Percentiles rank a stretch among this genome's conserved stretches.
phyloP scores from a whole-genome alignment of 2,329 filamentous ascomycete species.

The Plenodomus biglobosus region DNA sequence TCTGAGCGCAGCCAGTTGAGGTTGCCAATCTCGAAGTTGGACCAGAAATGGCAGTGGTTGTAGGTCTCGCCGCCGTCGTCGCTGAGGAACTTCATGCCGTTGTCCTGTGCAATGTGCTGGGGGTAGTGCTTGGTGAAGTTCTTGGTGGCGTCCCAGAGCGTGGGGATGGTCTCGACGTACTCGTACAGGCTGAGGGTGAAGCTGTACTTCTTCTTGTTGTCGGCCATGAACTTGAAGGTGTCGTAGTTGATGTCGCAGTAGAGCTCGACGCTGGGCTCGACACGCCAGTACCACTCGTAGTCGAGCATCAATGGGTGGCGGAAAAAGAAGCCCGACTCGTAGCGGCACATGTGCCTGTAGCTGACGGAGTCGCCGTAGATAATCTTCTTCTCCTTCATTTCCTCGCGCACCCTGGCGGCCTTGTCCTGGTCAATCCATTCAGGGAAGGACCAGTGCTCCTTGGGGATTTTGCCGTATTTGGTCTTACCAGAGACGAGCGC shows the following conservation, averaged over 20 bases:
- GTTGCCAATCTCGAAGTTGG: constrained; percentile 96
- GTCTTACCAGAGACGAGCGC: constrained; percentile 91
- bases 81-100: constrained; percentile 88
- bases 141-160: constrained; percentile 92
- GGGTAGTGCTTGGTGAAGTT: constrained; percentile 90
- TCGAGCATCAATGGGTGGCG: constrained; percentile 89
- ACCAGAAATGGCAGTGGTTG: constrained; percentile 99
- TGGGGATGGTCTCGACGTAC: constrained; percentile 94
- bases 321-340: constrained; percentile 99
- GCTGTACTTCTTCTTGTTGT: constrained; percentile 97
- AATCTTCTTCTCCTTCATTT: constrained; percentile 92
- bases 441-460: constrained; percentile 97
- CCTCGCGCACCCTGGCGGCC: constrained; percentile 84
- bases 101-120: constrained; percentile 79
- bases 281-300: constrained; percentile 99
- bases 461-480: constrained; percentile 83
- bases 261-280: constrained; percentile 94
- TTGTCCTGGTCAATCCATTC: constrained; percentile 94
- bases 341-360: constrained; percentile 99
- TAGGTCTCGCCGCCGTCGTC: constrained; percentile 90
- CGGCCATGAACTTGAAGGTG: constrained; percentile 93
- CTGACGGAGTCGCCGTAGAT: constrained; percentile 97
- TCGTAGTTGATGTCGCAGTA: constrained; percentile 96
- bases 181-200: constrained; percentile 96
- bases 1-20: constrained; percentile 90